Evolutionary conservation across 164 flowering plant genomes (phyloP).

Genomic region (Stephania cephalantha): DNA sequence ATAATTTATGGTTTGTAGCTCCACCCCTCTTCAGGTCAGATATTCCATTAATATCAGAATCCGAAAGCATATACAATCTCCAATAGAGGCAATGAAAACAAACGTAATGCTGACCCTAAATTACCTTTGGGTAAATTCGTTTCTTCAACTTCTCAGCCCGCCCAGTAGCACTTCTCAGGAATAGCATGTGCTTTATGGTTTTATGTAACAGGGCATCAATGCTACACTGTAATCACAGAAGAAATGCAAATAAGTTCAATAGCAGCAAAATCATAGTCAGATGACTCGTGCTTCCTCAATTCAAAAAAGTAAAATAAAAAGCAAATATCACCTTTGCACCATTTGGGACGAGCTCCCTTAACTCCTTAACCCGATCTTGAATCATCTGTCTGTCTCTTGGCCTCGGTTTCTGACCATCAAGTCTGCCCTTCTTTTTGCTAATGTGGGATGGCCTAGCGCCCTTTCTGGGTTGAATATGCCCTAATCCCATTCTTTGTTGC

Average conservation of each 20-base stretch:
- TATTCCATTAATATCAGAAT: not conserved
- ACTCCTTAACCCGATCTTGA: conserved; percentile 81
- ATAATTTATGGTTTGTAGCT: conserved; percentile 18
- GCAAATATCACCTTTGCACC: conserved; percentile 47
- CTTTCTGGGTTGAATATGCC: conserved; percentile 21
- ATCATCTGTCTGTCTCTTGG: conserved; percentile 94
- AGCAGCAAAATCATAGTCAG: too few species aligned
- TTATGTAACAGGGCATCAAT: conserved; percentile 79
- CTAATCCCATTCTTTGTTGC: conserved; percentile 20
- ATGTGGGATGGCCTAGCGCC: conserved; percentile 26
- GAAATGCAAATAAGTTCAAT: not conserved
- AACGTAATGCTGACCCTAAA: too few species aligned
- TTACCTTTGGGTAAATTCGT: conserved; percentile 36
- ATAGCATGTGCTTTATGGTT: conserved; percentile 77
- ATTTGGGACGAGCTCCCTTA: conserved; percentile 78
- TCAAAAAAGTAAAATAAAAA: not conserved
- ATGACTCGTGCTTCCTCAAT: not conserved
- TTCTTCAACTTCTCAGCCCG: conserved; percentile 64
- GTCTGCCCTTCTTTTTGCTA: conserved; percentile 34
- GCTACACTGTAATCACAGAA: conserved; percentile 59
- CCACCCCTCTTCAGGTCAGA: conserved; percentile 24
- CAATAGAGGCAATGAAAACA: too few species aligned
- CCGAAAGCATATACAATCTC: too few species aligned
- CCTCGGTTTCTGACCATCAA: conserved; percentile 46
- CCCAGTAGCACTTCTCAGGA: conserved; percentile 46